A percentile compares a stretch with the other conserved stretches of the same genome.
Conservation (phyloP, 2,329 filamentous ascomycete genomes). For the Talaromyces sp. region DNA sequence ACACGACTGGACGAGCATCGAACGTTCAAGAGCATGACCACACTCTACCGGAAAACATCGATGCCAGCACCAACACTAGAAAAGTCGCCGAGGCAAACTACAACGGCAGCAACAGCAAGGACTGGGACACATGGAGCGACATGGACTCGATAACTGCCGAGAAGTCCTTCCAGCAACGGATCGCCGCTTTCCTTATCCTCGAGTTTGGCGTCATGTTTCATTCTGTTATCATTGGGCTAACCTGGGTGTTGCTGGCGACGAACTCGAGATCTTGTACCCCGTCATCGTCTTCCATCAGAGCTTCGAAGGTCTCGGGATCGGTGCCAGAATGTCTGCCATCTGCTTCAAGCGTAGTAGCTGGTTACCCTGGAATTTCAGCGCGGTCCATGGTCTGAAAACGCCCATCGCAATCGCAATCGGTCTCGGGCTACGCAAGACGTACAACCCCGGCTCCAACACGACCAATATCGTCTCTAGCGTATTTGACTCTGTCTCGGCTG, state of each 20-base stretch:
- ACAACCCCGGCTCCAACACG: conserved; percentile 41
- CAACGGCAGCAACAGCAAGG: background rate
- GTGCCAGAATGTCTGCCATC: conserved; percentile 58
- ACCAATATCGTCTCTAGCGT: conserved; percentile 47
- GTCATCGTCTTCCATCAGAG: conserved; percentile 63
- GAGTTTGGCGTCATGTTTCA: conserved; percentile 64
- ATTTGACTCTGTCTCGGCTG: conserved; percentile 48
- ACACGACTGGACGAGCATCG: conserved; percentile 14
- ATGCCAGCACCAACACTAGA: background rate
- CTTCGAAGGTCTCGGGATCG: conserved; percentile 63
- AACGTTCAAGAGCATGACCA: conserved; percentile 21
- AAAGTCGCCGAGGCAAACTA: background rate
- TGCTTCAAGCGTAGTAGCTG: conserved; percentile 46
- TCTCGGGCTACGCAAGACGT: conserved; percentile 46
- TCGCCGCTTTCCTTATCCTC: conserved; percentile 45
- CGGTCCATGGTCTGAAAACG: conserved; percentile 51
- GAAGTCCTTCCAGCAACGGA: conserved; percentile 35
- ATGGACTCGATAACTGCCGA: conserved; percentile 21
- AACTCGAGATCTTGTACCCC: conserved; percentile 57
- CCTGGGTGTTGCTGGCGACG: conserved; percentile 55
- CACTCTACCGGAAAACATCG: background rate
- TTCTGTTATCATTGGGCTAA: conserved; percentile 63
- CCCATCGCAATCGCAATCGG: conserved; percentile 51
- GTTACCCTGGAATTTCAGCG: conserved; percentile 51
- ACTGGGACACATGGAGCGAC: conserved; percentile 4